Evolutionary conservation across 768 basidiomycete genomes (phyloP).

Genomic region (Lyophyllum shimeji): DNA sequence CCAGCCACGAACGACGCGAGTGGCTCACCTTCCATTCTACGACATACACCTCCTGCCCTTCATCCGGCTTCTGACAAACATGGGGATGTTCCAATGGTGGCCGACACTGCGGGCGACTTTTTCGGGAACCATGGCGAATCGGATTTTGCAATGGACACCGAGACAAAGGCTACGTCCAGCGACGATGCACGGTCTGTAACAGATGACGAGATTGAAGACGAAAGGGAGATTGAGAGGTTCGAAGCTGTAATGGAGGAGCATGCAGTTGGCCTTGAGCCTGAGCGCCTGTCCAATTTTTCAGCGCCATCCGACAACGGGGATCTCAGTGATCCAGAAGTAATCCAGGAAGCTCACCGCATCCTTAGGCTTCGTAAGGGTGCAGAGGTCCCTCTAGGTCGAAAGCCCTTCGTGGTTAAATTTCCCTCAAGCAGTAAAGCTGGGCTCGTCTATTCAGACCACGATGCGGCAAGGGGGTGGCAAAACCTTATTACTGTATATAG

Average conservation of each 20-base stretch:
- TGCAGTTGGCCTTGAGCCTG: not conserved
- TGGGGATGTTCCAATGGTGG: not conserved
- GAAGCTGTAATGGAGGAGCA: not conserved
- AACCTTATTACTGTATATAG: too few species aligned
- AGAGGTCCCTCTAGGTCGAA: not conserved
- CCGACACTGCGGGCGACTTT: not conserved
- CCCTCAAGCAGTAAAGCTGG: slow-evolving; percentile 1
- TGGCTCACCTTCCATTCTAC: not conserved
- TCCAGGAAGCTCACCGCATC: not conserved
- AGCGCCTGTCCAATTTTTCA: not conserved
- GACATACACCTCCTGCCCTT: not conserved
- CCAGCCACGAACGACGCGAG: not conserved
- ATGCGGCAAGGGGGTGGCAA: too few species aligned
- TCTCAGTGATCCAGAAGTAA: not conserved
- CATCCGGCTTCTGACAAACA: not conserved
- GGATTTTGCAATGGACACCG: not conserved
- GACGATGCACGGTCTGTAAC: not conserved
- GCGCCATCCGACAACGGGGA: not conserved
- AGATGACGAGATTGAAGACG: not conserved
- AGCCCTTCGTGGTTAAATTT: slow-evolving; percentile 4
- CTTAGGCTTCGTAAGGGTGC: not conserved
- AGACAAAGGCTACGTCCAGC: not conserved
- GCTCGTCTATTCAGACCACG: not conserved
- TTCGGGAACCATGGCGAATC: not conserved
- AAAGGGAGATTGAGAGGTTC: not conserved